Conservation (phyloP, 2,329 filamentous ascomycete species). For the Microsporum ferrugineum region DNA sequence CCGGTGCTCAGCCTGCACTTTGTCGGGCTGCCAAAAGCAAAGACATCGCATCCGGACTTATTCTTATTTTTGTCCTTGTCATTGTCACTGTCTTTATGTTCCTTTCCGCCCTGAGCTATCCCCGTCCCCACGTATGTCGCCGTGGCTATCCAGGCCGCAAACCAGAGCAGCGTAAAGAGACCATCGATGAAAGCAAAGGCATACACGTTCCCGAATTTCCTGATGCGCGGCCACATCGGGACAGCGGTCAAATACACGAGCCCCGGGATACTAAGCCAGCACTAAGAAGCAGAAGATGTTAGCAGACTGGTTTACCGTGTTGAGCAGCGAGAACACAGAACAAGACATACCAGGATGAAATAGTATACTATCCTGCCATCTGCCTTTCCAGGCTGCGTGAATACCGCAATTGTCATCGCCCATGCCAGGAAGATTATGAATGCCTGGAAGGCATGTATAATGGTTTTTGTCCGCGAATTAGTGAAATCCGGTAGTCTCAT, state of each 20-base stretch:
- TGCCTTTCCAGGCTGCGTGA: slow-evolving; percentile 43
- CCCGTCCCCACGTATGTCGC: slow-evolving; percentile 47
- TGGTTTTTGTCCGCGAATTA: slow-evolving; percentile 40
- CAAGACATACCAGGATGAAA: slow-evolving; percentile 42
- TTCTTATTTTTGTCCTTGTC: slow-evolving; percentile 29
- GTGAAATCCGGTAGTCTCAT: slow-evolving; percentile 13
- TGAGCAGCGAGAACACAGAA: background rate
- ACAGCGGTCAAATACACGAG: slow-evolving; percentile 50
- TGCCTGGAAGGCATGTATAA: slow-evolving; percentile 43
- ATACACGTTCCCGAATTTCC: slow-evolving; percentile 49
- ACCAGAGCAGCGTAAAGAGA: slow-evolving; percentile 47
- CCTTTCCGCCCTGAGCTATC: slow-evolving; percentile 39
- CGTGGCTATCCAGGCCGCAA: slow-evolving; percentile 46
- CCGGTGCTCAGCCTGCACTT: slow-evolving; percentile 49
- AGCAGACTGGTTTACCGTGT: background rate
- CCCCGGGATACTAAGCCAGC: slow-evolving; percentile 48
- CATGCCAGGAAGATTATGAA: slow-evolving; percentile 48
- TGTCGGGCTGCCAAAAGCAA: slow-evolving; percentile 42
- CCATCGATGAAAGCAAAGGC: slow-evolving; percentile 47
- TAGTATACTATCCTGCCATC: slow-evolving; percentile 47
- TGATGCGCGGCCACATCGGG: slow-evolving; percentile 49
- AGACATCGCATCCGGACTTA: slow-evolving; percentile 42
- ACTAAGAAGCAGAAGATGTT: slow-evolving; percentile 32
- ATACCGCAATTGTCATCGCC: slow-evolving; percentile 47
- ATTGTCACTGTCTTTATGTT: slow-evolving; percentile 25